Percentiles rank a stretch among this genome's conserved stretches.
Conservation (phyloP, 1,284 basidiomycete species). For the Papiliotrema flavescens region DNA sequence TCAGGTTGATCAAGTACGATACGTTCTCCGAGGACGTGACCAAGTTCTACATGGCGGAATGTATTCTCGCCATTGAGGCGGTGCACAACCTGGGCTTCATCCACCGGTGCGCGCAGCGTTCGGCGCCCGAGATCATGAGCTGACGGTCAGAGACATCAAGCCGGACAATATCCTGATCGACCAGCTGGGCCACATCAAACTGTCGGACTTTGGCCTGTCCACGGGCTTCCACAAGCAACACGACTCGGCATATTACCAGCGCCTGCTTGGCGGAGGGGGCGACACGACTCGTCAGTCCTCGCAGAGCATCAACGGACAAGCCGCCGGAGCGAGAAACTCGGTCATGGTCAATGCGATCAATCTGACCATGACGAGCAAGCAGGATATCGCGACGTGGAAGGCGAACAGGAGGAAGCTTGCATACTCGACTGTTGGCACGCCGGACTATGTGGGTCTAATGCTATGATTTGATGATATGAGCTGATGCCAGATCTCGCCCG, state of each 20-base stretch:
- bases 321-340: conserved; percentile 64
- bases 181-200: conserved; percentile 84
- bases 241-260: conserved; percentile 91
- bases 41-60: conserved; percentile 99
- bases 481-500: conserved; percentile 71
- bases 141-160: conserved; percentile 75
- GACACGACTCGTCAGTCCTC: conserved; percentile 17
- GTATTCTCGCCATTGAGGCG: conserved; percentile 94
- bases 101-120: conserved; percentile 65
- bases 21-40: conserved; percentile 98
- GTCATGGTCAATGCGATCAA: conserved; percentile 96
- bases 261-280: conserved; percentile 66
- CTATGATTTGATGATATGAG: neutral
- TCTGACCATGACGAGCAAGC: conserved; percentile 84
- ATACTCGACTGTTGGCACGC: conserved; percentile 97
- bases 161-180: conserved; percentile 98
- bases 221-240: conserved; percentile 95
- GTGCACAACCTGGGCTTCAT: conserved; percentile 99
- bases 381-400: conserved; percentile 98
- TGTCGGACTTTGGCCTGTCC: conserved; percentile 93
- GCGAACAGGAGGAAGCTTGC: conserved; percentile 95
- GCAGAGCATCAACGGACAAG: conserved; percentile 3
- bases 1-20: conserved; percentile 99
- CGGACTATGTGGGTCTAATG: conserved; percentile 66
- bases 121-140: neutral